Evolutionary conservation across 495 filamentous ascomycete species (phyloP).

Genomic region (Penicillium steckii): DNA sequence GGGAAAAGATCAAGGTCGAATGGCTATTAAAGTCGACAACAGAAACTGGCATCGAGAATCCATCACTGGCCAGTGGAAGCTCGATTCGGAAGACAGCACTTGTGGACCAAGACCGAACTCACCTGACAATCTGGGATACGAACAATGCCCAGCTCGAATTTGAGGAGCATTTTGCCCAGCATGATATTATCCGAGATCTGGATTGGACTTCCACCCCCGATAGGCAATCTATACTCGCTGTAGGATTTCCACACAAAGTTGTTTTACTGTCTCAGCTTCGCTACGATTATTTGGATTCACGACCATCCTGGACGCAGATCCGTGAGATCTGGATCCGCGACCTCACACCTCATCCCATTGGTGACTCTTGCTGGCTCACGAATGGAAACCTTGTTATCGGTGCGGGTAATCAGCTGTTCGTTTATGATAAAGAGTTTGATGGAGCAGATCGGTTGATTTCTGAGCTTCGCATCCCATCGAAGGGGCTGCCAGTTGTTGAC

Average conservation of each 20-base stretch:
- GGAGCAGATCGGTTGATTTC: constrained; percentile 60
- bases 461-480: constrained; percentile 60
- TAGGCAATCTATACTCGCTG: constrained; percentile 84
- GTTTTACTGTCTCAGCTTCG: constrained; percentile 86
- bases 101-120: constrained; percentile 69
- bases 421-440: constrained; percentile 74
- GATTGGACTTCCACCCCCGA: constrained; percentile 96
- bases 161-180: constrained; percentile 65
- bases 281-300: constrained; percentile 88
- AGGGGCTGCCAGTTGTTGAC: constrained; percentile 51
- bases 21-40: constrained; percentile 85
- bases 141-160: constrained; percentile 80
- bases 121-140: constrained; percentile 90
- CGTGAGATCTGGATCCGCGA: constrained; percentile 78
- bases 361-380: constrained; percentile 86
- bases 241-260: constrained; percentile 85
- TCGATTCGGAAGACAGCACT: constrained; percentile 85
- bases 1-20: constrained; percentile 54
- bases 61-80: constrained; percentile 79
- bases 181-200: constrained; percentile 78
- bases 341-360: constrained; percentile 87
- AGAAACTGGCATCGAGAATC: constrained; percentile 72
- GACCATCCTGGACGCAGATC: constrained; percentile 86
- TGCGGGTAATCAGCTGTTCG: constrained; percentile 89
- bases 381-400: constrained; percentile 83